These are phyloP conservation scores for Vitis labrusca DNA, from an alignment of 164 flowering plant genomes.

Conservation along the genomic window DNA sequence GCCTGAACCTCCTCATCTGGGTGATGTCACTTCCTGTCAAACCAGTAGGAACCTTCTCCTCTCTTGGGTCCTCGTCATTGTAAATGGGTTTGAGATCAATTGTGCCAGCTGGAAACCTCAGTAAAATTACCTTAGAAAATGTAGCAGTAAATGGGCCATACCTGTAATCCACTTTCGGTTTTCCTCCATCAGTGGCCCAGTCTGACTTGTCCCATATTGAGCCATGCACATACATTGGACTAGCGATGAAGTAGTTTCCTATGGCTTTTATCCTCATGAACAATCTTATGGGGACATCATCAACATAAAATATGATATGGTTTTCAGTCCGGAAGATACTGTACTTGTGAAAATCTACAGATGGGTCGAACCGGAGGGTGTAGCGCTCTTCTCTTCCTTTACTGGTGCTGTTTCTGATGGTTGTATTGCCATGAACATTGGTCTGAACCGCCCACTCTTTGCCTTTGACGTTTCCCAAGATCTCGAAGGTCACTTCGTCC, in stretches of 20 bases:
- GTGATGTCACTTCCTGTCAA: neutral
- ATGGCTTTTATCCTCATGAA: conserved; percentile 18
- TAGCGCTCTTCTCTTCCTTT: conserved; percentile 76
- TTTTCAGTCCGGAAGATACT: conserved; percentile 62
- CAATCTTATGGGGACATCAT: conserved; percentile 55
- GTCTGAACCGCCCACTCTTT: conserved; percentile 68
- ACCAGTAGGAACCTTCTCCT: neutral
- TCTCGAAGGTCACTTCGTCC: conserved; percentile 70
- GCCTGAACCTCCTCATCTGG: conserved; percentile 30
- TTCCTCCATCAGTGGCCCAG: conserved; percentile 74
- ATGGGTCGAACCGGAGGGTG: conserved; percentile 70
- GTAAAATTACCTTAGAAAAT: conserved; percentile 16
- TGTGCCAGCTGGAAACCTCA: neutral
- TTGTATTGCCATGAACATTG: conserved; percentile 68
- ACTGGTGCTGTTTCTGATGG: conserved; percentile 26
- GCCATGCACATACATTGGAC: conserved; percentile 37
- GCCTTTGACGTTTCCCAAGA: conserved; percentile 63
- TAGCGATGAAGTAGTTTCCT: conserved; percentile 46
- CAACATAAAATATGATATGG: conserved; percentile 57
- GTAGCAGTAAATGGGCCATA: conserved; percentile 47
- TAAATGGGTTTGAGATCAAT: neutral
- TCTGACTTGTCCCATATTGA: conserved; percentile 54
- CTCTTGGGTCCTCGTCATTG: neutral
- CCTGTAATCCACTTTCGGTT: conserved; percentile 34
- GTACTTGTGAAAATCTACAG: conserved; percentile 66